Conservation (phyloP, 1,284 basidiomycete species). For the Meripilus lineatus region DNA sequence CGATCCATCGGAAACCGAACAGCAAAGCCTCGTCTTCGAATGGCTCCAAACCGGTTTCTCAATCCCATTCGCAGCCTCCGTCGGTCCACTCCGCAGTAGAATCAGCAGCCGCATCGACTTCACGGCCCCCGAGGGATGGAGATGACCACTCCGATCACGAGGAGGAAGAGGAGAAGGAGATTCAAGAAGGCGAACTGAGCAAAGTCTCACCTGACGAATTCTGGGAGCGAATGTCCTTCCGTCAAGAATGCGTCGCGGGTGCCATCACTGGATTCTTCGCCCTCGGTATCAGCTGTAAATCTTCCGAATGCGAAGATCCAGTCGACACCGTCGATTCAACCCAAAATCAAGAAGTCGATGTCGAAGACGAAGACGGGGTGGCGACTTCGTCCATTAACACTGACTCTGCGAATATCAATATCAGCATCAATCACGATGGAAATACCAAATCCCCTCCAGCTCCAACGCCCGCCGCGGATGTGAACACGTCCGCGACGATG, state of each 20-base stretch:
- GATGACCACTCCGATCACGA: not conserved
- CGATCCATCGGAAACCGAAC: conserved; percentile 10
- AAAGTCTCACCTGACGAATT: conserved; percentile 73
- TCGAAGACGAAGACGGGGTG: too few species aligned
- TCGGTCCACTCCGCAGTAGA: not conserved
- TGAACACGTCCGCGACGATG: conserved; percentile 8
- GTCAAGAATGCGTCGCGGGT: conserved; percentile 85
- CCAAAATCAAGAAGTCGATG: too few species aligned
- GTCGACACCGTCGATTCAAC: too few species aligned
- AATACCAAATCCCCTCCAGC: conserved; percentile 19
- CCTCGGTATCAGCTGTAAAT: conserved; percentile 33
- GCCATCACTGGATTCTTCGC: conserved; percentile 90
- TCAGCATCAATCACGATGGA: too few species aligned
- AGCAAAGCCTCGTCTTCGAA: conserved; percentile 1
- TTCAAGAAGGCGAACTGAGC: conserved; percentile 41
- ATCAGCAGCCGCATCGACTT: not conserved
- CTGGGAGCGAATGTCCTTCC: conserved; percentile 92
- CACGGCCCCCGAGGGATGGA: too few species aligned
- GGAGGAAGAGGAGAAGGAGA: conserved; percentile 30
- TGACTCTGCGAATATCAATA: not conserved
- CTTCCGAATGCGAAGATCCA: conserved; percentile 20
- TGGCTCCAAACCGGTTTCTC: not conserved
- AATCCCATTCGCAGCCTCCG: not conserved
- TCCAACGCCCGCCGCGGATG: conserved; percentile 9
- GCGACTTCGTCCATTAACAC: not conserved